Evolutionary conservation across 768 basidiomycete species (phyloP), one percentile per base, ranked within the genome.

Genomic region (Leccinum obscurum): DNA sequence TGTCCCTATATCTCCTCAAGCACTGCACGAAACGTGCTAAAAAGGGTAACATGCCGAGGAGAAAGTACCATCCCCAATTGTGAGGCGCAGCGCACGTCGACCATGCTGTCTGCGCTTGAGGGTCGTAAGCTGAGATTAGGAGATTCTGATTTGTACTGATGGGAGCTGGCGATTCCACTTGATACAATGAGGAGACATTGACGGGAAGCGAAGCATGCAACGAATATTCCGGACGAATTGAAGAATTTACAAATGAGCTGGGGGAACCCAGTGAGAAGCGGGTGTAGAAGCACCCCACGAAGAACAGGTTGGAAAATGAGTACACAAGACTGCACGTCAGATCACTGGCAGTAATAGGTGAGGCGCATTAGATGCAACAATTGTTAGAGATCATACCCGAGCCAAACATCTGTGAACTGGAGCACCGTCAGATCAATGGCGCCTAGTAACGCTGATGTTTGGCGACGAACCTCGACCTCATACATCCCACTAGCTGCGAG

Each of bases 361-460:
- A 69, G 59, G 61, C 24, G 17, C 15, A 30, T 50, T 56, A 10
- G 8, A 3, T 53, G 28, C 48, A 34, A 26, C 9, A 50, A 46
- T 24, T 10, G 3, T 52, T 39, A 2, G 32, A 14, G 55, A 28
- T 69, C 82, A 57, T 72, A 90, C 90, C 90, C 92, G 71, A 93
- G 80, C 92, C 92, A 94, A 84, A 93, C 92, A 78, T 93, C 92
- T 15, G 87, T 75, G 70, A 94, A 94, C 87, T 90, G 58, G 1
- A 49, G 53, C 28, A 37, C 17, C 32, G 54, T 64, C 61, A 62
- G 61, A 60, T 34, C 51, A 41, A 3, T 32, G 44, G 14, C 46
- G 28, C 34, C 10, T 28, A n/a, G 54, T 52, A 39, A 54, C 32
- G 50, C 35, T 39, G 14, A 30, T 20, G 53, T 34, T 30, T 14